Percentiles rank a stretch among this genome's conserved stretches.
phyloP scores from a whole-genome alignment of 2,329 filamentous ascomycete genomes.

The Calcarisporium arbuscula region DNA sequence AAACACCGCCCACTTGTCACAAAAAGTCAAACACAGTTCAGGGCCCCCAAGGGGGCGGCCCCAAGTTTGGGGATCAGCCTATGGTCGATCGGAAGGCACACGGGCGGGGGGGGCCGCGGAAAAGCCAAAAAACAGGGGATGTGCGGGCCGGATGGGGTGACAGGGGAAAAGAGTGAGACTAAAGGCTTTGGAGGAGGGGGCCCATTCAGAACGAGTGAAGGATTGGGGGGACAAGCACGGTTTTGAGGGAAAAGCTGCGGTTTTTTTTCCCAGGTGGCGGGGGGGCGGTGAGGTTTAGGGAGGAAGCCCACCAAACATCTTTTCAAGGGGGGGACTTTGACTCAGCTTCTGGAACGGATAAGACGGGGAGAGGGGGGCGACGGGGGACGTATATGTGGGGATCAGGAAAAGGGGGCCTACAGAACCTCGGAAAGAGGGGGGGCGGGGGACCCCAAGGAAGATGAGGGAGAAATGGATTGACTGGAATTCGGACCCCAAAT shows the following conservation, averaged over 20 bases:
- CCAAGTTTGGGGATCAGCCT: conserved; percentile 82
- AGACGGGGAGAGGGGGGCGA: conserved; percentile 63
- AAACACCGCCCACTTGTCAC: background rate
- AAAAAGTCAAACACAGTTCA: conserved; percentile 59
- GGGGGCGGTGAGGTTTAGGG: conserved; percentile 66
- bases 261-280: conserved; percentile 76
- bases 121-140: conserved; percentile 63
- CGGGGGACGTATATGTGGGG: conserved; percentile 22
- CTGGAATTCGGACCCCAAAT: no score
- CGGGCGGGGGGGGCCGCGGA: conserved; percentile 78
- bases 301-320: conserved; percentile 86
- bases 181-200: conserved; percentile 72
- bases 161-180: conserved; percentile 58
- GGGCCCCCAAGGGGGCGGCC: conserved; percentile 64
- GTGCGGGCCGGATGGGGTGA: conserved; percentile 46
- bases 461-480: conserved; percentile 62
- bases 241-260: conserved; percentile 64
- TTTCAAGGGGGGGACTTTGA: conserved; percentile 87
- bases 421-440: conserved; percentile 19
- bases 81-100: no score
- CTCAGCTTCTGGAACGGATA: conserved; percentile 65
- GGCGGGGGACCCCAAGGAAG: conserved; percentile 21
- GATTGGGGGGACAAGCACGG: conserved; percentile 70
- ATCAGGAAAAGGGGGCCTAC: conserved; percentile 22
- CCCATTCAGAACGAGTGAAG: conserved; percentile 80